Evolutionary conservation across 768 basidiomycete species (phyloP).

Genomic region (Xerocomus brunneocitrinus): DNA sequence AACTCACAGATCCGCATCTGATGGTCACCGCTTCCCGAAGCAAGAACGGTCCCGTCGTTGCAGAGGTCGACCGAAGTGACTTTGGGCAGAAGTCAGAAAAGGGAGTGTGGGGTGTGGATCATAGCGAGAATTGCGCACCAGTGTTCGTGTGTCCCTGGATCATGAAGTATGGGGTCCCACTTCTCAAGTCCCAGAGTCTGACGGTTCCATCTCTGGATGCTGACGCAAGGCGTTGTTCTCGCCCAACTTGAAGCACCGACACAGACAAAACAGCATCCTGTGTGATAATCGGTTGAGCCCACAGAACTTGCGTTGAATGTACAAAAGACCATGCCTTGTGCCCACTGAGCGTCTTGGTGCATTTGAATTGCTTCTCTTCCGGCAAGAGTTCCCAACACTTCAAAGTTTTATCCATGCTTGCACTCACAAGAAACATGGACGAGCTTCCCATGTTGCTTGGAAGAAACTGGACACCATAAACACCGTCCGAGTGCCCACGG

Average conservation of each 20-base stretch:
- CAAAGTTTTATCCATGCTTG: conserved; percentile 27
- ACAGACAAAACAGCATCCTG: conserved; percentile 31
- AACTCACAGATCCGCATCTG: conserved; percentile 36
- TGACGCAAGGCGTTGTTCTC: conserved; percentile 33
- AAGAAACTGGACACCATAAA: conserved; percentile 31
- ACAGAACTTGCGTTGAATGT: not conserved
- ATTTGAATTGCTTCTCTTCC: conserved; percentile 23
- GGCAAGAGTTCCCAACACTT: conserved; percentile 45
- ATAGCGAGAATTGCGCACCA: conserved; percentile 23
- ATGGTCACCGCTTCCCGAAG: conserved; percentile 36
- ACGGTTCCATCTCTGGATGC: conserved; percentile 36
- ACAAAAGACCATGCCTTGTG: conserved; percentile 20
- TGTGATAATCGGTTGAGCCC: not conserved
- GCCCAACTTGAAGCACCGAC: conserved; percentile 30
- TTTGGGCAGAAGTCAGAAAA: conserved; percentile 15
- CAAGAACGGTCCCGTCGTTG: conserved; percentile 27
- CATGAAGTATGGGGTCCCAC: conserved; percentile 31
- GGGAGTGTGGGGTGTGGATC: conserved; percentile 13
- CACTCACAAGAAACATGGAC: conserved; percentile 28
- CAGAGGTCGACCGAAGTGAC: conserved; percentile 39
- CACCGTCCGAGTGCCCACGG: conserved; percentile 28
- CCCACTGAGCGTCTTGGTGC: conserved; percentile 29
- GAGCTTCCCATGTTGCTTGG: conserved; percentile 18
- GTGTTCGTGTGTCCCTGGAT: conserved; percentile 34
- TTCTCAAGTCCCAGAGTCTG: conserved; percentile 34